phyloP scores from a whole-genome alignment of 163 green algal genomes.

The Volvox carteri region DNA sequence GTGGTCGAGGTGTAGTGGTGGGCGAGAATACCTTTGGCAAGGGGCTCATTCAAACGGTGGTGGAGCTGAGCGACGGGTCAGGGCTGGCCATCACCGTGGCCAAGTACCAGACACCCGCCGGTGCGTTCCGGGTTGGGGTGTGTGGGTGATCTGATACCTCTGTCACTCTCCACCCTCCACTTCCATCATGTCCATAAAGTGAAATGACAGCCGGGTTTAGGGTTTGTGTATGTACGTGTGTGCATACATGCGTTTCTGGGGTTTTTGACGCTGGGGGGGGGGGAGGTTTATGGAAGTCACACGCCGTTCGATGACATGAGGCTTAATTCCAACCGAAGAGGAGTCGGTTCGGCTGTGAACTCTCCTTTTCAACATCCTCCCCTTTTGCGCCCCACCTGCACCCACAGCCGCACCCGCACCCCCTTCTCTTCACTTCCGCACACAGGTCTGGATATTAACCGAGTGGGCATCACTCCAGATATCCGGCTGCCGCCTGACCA shows the following conservation, averaged over 20 bases:
- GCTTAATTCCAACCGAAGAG: too few species aligned
- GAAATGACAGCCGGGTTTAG: not conserved
- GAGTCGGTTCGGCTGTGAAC: too few species aligned
- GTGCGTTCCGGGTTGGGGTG: too few species aligned
- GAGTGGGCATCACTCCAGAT: constrained; percentile 78
- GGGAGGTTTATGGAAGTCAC: not conserved
- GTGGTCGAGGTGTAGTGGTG: constrained; percentile 85
- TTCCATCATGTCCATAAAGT: not conserved
- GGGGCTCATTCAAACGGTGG: constrained; percentile 84
- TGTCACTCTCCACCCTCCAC: too few species aligned
- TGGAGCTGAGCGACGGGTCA: constrained; percentile 87
- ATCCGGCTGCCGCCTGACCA: constrained; percentile 52
- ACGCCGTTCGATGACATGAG: too few species aligned
- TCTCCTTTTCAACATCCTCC: not conserved
- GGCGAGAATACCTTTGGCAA: constrained; percentile 97
- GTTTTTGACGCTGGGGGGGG: not conserved
- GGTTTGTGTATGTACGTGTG: not conserved
- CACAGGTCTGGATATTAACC: constrained; percentile 95
- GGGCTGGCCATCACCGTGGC: constrained; percentile 94
- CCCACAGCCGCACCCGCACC: not conserved
- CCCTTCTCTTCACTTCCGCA: not conserved
- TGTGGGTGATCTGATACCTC: not conserved
- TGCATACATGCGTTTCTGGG: not conserved
- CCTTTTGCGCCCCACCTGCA: not conserved
- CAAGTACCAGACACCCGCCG: constrained; percentile 70